Base-by-base conservation (phyloP, 1,284 basidiomycete species). In the Irpex rosettiformis region DNA sequence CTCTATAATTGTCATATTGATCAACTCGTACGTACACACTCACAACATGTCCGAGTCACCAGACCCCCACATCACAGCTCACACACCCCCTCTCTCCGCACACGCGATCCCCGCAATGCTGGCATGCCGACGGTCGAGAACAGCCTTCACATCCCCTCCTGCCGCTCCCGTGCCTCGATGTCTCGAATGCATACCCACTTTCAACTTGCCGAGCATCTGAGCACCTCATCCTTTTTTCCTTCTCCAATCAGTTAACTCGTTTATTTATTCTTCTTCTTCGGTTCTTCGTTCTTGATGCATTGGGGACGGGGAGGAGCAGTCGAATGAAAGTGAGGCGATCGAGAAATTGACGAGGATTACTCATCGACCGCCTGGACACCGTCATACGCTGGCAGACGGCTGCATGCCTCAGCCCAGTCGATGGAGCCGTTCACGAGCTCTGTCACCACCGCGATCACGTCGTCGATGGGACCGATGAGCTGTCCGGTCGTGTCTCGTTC, bases 401-500 rank as follows among this genome's bases (percentile, higher is more conserved):
- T 70, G 71, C 85, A 88, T 3, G 94, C 96, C 64, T 85, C 86
- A 16, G 79, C 70, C 96, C 96, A 98, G 63, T 85, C 81, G 57
- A 92, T 79, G 16, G 72, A 79, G 47, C 91, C 92, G 65, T 87
- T 77, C 30, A 91, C 88, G 56, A 96, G 82, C 47, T 89, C 87
- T 53, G 81, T 84, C 62, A 98, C 88, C 54, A 91, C 85, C 53
- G 78, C 78, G 67, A 98, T 88, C 58, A 98, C 96, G 56, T 94
- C 86, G 75, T 98, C 96, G 65, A 97, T 88, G 56, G 82, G 70
- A n/a, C 95, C 96, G 69, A 98, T 98, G 58, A 93, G 80, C 75
- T 99, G 96, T 54, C 88, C 82, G 54, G 92, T 98, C 53, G 95
- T 94, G 75, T 98, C 96, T 57, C 96, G 91, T 75, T 99, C 96